A percentile compares a stretch with the other conserved stretches of the same genome.
phyloP scores from a whole-genome alignment of 2,329 filamentous ascomycete species.

The Sclerotinia nivalis region DNA sequence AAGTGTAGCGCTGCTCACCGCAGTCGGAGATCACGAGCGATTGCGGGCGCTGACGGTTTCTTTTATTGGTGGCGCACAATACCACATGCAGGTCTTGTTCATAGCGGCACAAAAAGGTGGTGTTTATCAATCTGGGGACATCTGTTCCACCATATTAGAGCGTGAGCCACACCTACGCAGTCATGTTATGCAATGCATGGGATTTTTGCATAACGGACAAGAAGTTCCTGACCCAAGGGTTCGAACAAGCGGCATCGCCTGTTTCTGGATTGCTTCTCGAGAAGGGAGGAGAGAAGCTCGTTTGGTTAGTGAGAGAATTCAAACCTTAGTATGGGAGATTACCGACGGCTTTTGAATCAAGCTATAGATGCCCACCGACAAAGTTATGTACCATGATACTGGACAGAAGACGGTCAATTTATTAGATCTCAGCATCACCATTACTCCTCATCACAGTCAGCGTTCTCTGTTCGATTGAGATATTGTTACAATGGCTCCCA shows the following conservation, averaged over 20 bases:
- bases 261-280: neutral
- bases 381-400: neutral
- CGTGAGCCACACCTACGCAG: neutral
- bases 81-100: slow-evolving; percentile 2
- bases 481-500: too few relatives aligned
- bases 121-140: neutral
- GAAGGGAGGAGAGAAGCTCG: neutral
- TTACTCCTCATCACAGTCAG: too few relatives aligned
- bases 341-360: neutral
- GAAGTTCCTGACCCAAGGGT: slow-evolving; percentile 1
- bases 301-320: neutral
- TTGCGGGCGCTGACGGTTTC: neutral
- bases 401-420: neutral
- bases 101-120: slow-evolving; percentile 7
- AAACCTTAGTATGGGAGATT: neutral
- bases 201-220: slow-evolving; percentile 1
- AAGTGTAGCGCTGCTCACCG: neutral
- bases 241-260: slow-evolving; percentile 7
- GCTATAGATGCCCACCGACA: neutral
- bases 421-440: too few relatives aligned
- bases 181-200: neutral
- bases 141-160: neutral
- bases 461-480: too few relatives aligned
- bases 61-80: slow-evolving; percentile 1
- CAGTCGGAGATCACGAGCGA: neutral